A percentile compares a stretch with the other conserved stretches of the same genome.
These are phyloP conservation scores for Pholiota adiposa DNA, from an alignment of 1,284 basidiomycete species.

Conservation along the genomic window DNA sequence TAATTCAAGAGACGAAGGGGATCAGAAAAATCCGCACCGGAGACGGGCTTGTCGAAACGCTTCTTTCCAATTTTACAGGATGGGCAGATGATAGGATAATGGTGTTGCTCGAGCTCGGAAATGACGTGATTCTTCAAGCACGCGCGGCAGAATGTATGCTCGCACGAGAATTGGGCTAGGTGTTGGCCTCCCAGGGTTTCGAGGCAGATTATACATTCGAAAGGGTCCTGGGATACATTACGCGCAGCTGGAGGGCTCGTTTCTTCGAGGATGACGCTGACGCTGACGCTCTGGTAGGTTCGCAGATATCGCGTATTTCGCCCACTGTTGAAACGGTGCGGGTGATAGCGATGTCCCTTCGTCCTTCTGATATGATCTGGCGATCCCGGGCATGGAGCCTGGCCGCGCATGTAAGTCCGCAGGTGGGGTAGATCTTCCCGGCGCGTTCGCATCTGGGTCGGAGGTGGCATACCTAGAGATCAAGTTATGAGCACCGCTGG, in stretches of 20 bases:
- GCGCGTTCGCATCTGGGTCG: slow-evolving; percentile 22
- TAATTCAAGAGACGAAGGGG: too few species aligned
- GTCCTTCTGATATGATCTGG: background rate
- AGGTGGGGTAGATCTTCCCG: slow-evolving; percentile 29
- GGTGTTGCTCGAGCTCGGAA: slow-evolving; percentile 53
- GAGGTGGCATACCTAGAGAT: slow-evolving; percentile 27
- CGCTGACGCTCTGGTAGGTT: too few species aligned
- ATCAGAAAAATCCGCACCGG: slow-evolving; percentile 35
- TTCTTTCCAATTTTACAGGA: slow-evolving; percentile 43
- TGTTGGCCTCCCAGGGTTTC: slow-evolving; percentile 51
- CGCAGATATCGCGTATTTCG: too few species aligned
- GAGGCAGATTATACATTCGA: slow-evolving; percentile 64
- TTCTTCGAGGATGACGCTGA: too few species aligned
- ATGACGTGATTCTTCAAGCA: slow-evolving; percentile 53
- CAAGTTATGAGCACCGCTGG: too few species aligned
- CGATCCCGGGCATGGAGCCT: slow-evolving; percentile 1
- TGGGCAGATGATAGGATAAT: slow-evolving; percentile 67
- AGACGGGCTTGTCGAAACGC: slow-evolving; percentile 13
- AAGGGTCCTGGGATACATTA: slow-evolving; percentile 32
- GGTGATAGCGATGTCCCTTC: too few species aligned
- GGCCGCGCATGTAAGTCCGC: slow-evolving; percentile 29
- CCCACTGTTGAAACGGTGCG: too few species aligned
- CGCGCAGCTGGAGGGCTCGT: too few species aligned
- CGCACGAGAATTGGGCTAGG: slow-evolving; percentile 53
- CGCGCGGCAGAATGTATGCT: slow-evolving; percentile 58